Percentiles rank a stretch among this genome's conserved stretches.
phyloP scores from a whole-genome alignment of 2,329 filamentous ascomycete species.

The Mycosphaerelloides madeirae region DNA sequence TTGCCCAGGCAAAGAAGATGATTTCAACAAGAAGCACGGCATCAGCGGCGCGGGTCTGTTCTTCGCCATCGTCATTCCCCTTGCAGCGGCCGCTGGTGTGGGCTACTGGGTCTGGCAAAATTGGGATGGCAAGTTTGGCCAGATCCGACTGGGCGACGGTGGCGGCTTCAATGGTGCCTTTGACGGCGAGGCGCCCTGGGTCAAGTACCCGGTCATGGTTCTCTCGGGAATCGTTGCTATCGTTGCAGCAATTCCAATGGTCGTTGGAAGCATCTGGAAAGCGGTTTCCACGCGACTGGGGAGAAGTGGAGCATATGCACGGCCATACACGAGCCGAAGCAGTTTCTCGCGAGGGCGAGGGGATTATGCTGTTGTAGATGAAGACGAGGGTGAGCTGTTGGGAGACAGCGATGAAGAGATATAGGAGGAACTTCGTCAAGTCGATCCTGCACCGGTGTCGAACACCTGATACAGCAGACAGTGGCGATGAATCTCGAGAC shows the following conservation, averaged over 20 bases:
- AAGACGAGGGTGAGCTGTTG: conserved; percentile 89
- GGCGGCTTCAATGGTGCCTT: conserved; percentile 42
- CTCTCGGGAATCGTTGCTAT: conserved; percentile 53
- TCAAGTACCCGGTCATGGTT: conserved; percentile 65
- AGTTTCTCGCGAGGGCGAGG: conserved; percentile 81
- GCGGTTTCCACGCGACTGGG: conserved; percentile 50
- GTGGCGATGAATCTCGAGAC: too few species aligned
- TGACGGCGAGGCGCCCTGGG: conserved; percentile 68
- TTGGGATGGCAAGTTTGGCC: conserved; percentile 86
- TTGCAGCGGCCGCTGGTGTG: conserved; percentile 63
- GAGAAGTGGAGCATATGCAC: conserved; percentile 49
- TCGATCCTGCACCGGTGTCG: too few species aligned
- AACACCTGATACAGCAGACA: too few species aligned
- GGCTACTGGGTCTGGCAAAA: conserved; percentile 83
- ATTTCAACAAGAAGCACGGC: conserved; percentile 70
- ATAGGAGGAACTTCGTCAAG: conserved; percentile 5
- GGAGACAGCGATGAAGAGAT: conserved; percentile 87
- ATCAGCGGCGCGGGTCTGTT: conserved; percentile 72
- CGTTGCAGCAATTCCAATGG: conserved; percentile 56
- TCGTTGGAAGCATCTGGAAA: conserved; percentile 70
- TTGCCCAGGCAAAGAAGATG: conserved; percentile 75
- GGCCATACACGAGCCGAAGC: conserved; percentile 79
- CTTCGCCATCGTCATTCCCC: conserved; percentile 74
- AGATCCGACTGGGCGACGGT: conserved; percentile 75
- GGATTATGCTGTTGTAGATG: conserved; percentile 85